Evolutionary conservation across 208 protist species (phyloP).

Genomic region (Leishmania guyanensis): DNA sequence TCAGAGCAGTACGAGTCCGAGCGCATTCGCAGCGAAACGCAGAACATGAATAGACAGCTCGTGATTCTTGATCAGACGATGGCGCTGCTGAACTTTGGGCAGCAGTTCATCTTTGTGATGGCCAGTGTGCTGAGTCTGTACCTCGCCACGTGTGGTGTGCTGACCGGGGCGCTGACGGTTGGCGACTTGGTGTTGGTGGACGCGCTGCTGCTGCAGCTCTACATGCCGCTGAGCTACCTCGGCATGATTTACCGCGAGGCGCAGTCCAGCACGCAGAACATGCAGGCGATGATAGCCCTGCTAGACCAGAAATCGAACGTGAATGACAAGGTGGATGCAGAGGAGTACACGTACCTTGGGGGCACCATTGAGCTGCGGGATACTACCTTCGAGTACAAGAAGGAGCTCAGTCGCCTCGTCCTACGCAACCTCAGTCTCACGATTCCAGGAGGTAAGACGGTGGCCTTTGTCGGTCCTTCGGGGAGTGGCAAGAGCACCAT

Average conservation of each 20-base stretch:
- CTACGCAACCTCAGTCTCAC: slow-evolving; percentile 86
- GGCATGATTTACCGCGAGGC: slow-evolving; percentile 96
- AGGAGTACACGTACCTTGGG: slow-evolving; percentile 59
- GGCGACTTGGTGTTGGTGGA: slow-evolving; percentile 95
- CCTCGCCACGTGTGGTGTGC: slow-evolving; percentile 82
- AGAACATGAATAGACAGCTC: slow-evolving; percentile 84
- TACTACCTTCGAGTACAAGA: slow-evolving; percentile 85
- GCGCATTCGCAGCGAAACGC: slow-evolving; percentile 71
- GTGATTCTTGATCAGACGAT: slow-evolving; percentile 87
- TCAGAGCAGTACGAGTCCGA: slow-evolving; percentile 80
- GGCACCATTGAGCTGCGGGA: slow-evolving; percentile 92
- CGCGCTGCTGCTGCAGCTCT: slow-evolving; percentile 95
- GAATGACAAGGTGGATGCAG: slow-evolving; percentile 53
- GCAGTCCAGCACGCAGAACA: slow-evolving; percentile 93
- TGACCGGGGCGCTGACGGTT: slow-evolving; percentile 89
- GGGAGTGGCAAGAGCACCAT: slow-evolving; percentile 95
- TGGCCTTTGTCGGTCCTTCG: slow-evolving; percentile 94
- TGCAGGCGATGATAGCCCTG: slow-evolving; percentile 94
- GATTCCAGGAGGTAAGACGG: slow-evolving; percentile 85
- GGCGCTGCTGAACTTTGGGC: slow-evolving; percentile 94
- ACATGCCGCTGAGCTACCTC: slow-evolving; percentile 97
- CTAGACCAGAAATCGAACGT: slow-evolving; percentile 65
- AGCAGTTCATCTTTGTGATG: slow-evolving; percentile 91
- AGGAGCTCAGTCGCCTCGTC: slow-evolving; percentile 43
- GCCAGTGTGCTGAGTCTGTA: slow-evolving; percentile 84